Evolutionary conservation across 2,329 filamentous ascomycete genomes (phyloP), one percentile per base, ranked within the genome.

Genomic region (Aspergillus pseudoglaucus): DNA sequence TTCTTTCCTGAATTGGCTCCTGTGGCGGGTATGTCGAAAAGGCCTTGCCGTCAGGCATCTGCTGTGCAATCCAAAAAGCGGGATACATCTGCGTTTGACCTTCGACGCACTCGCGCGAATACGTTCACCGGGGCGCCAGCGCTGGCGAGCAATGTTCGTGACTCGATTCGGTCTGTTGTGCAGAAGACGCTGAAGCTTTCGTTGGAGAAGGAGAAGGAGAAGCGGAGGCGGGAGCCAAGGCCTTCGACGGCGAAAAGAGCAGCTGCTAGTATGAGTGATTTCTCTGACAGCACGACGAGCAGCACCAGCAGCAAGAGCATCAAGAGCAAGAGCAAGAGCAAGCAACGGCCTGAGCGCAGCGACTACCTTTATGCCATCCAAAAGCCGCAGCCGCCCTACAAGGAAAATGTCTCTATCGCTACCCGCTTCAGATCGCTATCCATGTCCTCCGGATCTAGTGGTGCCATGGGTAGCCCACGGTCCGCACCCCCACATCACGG

Each of bases 1-100:
- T 67, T 68, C 52, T 70, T 70, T 48, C 67, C 67, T 1, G 67
- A 70, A 48, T 44, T 70, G 27, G 67, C 64, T 0, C 60, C 61
- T 0, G 62, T 64, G 3, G 59, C 62, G 3, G 50, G 57, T n/a
- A 7, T 59, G 4, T 58, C 52, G 39, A 44, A 44, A 10, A 18
- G 37, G 17, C 17, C 37, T 7, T 39, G 17, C 22, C 27, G 42
- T 35, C 37, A 15, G 17, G 17, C 37, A 18, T 30, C 22, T 25
- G 20, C 40, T 9, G n/a, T 18, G 14, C 15, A 30, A 14, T 6
- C 17, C 5, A 39, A 20, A 3, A 39, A 39, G 8, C 18, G 37
- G 18, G 10, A 39, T 18, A 12, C 18, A 20, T 22, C 37, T 59
- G 18, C 53, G 57, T 6, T 58, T 63, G 15, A 53, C 60, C 17